Percentiles rank a stretch among this genome's conserved stretches.
phyloP scores from a whole-genome alignment of 73 alveolate genomes.

The Paramecium pentaurelia region DNA sequence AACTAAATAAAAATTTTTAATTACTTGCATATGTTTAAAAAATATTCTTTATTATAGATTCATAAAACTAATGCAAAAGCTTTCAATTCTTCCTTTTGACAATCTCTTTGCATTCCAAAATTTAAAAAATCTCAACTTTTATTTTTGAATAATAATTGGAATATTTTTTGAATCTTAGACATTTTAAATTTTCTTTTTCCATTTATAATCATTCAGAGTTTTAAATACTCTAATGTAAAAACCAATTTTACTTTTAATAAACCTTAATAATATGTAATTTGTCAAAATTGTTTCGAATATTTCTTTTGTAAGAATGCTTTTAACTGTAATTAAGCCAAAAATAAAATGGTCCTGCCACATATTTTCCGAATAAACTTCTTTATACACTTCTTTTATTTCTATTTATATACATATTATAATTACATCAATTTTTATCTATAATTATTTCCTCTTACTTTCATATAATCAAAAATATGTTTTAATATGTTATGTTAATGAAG shows the following conservation, averaged over 20 bases:
- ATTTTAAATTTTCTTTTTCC: slow-evolving; percentile 8
- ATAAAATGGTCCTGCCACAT: slow-evolving; percentile 25
- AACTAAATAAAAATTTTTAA: background rate
- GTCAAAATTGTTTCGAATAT: background rate
- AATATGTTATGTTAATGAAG: background rate
- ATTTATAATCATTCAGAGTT: background rate
- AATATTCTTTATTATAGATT: background rate
- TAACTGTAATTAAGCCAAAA: background rate
- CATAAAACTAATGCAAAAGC: background rate
- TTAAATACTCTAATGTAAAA: slow-evolving; percentile 2
- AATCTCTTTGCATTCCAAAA: background rate
- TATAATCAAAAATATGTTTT: background rate
- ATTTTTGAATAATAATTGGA: background rate
- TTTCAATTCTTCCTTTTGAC: background rate
- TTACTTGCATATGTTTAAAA: slow-evolving; percentile 34
- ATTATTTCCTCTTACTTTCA: background rate
- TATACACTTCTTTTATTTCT: background rate
- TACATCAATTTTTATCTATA: background rate
- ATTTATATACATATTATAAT: background rate
- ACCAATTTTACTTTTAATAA: background rate
- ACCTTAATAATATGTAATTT: background rate
- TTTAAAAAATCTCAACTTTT: background rate
- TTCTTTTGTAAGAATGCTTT: background rate
- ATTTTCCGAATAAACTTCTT: slow-evolving; percentile 8
- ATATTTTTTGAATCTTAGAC: background rate